Base-by-base conservation (phyloP, 352 stramenopile genomes). In the Phytopythium mirpurense region DNA sequence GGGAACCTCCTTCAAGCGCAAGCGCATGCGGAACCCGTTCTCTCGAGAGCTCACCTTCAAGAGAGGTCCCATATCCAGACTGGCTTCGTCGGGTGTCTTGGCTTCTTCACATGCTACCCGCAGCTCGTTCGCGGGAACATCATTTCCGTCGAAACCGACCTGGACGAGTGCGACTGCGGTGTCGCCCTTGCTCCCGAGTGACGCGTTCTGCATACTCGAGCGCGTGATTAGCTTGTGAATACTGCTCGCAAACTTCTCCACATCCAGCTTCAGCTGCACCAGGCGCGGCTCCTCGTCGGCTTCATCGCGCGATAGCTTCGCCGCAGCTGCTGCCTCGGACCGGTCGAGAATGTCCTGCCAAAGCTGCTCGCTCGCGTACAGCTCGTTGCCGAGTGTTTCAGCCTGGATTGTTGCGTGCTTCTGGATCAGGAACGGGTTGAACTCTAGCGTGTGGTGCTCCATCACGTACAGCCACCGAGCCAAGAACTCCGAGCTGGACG, bases 181-280 rank as follows among this genome's bases (percentile, higher is more conserved):
- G 7, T 45, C 26, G 24, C 26, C 42, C 12, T 62, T 31, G 4
- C 32, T 50, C 16, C 9, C 21, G 10, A 52, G 29, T 18, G 31
- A 41, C 24, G 46, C 48, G 9, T 45, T 54, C 34, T 34, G 23
- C 32, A 35, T 21, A 15, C 54, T 67, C 40, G 67, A 75, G 43
- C 67, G 63, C 31, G 51, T 45, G 29, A 90, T 77, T 5, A 92
- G 59, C 48, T 89, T 88, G 59, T 88, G 82, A 26, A 88, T 78
- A 48, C 82, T 92, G 50, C 78, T 78, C 1, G 78, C 78, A 68
- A 89, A 90, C 37, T 80, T 83, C 57, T 90, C 78, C 14, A 76
- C 71, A n/a, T 77, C 70, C 47, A 83, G 70, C 55, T 92, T 92
- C 27, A 90, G 46, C 27, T 72, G 62, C n/a, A 72, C 65, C 41